Evolutionary conservation across 805 yeast species (phyloP), one percentile per base, ranked within the genome.

Genomic region (Hanseniaspora vineae): DNA sequence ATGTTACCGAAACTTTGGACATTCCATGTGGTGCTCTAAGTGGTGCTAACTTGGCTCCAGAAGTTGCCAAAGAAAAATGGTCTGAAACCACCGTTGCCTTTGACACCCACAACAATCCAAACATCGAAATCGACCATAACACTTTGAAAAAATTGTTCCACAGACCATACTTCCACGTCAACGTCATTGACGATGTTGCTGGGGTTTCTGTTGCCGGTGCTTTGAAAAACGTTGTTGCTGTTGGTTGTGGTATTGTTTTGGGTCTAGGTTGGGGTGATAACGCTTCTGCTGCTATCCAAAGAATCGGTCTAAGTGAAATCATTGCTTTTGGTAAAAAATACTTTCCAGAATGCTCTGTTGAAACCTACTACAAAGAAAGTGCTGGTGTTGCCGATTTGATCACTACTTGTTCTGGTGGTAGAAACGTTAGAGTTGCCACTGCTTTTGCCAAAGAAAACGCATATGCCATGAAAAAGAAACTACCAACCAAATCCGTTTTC

Each of bases 261-360:
- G 98, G 98, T 58, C 75, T 85, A 53, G 96, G 95, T 53, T 92
- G 98, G 98, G 98, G 98, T 66, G 96, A 88, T 68, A 92, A 92
- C 65, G 97, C 98, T 54, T 88, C 90, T 68, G 83, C 97, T 48
- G 98, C 97, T 42, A 81, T 92, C 58, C 94, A 90, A 89, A 78
- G 98, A 70, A 83, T 90, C 55, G 98, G 98, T 44, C 70, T 92
- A 54, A 76, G 82, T 59, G 98, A 92, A 71, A 86, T 84, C 61
- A 84, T 89, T 65, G 76, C 77, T 62, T 92, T 92, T 66, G 92
- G 95, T 40, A 73, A 78, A 59, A 73, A 72, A 57, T 89, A 85
- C 69, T 92, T 78, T 80, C 89, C 81, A 39, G 78, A 75, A 51
- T 79, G 84, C 55, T 68, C 76, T 51, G 76, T 84, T 31, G 72